Evolutionary conservation across 768 basidiomycete genomes (phyloP), one percentile per base, ranked within the genome.

Genomic region (Lyophyllum decastes): DNA sequence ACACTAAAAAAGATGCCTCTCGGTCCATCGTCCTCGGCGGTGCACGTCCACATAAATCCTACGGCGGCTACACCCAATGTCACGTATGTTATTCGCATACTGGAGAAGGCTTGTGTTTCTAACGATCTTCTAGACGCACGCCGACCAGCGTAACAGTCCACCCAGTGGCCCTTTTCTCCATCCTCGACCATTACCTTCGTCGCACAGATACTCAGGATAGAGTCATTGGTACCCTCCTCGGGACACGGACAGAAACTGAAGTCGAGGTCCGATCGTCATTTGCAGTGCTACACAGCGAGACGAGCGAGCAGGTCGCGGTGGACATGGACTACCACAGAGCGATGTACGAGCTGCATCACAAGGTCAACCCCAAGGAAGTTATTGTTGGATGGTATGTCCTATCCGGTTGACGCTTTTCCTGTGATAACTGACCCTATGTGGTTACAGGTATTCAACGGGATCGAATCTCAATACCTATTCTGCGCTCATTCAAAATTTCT

Each of bases 401-500:
- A 49, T 27, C 55, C 54, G 25, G 41, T 38, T 26, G n/a, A 4
- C 25, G 24, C 49, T 56, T 30, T 27, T 43, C 53, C 27, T 55
- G 34, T 33, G 26, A 44, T 54, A 35, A 55, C 56, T 46, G 45
- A 17, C 17, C 45, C 34, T 17, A 41, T 38, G n/a, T 35, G 56
- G 27, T 24, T 45, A 25, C 66, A 94, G 94, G 94, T 95, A 94
- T 74, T 94, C 94, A 22, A 97, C 96, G 1, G 92, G 92, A 57
- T 89, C 92, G 12, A 85, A 86, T 62, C 82, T 98, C 55, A 95
- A 95, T 76, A 93, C 92, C 7, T 95, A 94, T 76, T 95, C 95
- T 25, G 94, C 96, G 11, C 83, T 98, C 64, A 95, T 98, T 69
- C 96, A 98, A 81, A 94, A 95, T 74, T 97, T 97, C 77, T 98